Evolutionary conservation across 1,284 basidiomycete species (phyloP).

Genomic region (Ganoderma boninense): DNA sequence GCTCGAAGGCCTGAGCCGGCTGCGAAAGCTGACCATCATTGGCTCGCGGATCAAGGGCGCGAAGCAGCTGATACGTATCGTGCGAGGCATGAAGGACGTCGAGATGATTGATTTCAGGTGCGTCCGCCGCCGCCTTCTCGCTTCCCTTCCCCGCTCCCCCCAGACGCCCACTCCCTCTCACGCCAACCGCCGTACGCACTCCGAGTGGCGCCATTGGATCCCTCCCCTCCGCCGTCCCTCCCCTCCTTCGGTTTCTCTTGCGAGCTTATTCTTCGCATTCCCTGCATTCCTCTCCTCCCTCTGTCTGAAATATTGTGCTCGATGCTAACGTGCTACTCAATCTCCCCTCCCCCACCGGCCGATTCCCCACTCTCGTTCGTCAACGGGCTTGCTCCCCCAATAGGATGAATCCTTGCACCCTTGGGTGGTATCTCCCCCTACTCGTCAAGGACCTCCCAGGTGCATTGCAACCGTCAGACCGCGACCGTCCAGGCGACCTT

Average conservation of each 20-base stretch:
- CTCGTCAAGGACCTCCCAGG: slow-evolving; percentile 75
- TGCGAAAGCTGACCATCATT: slow-evolving; percentile 87
- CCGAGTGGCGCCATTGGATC: slow-evolving; percentile 12
- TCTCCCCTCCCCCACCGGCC: slow-evolving; percentile 5
- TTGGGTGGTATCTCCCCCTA: slow-evolving; percentile 93
- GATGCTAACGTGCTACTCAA: slow-evolving; percentile 21
- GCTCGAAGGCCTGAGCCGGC: slow-evolving; percentile 75
- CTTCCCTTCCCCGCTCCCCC: slow-evolving; percentile 8
- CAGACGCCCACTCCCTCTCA: slow-evolving; percentile 9
- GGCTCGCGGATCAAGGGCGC: slow-evolving; percentile 82
- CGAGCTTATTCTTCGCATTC: neutral
- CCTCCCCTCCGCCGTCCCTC: neutral
- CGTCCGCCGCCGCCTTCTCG: slow-evolving; percentile 41
- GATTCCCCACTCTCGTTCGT: slow-evolving; percentile 7
- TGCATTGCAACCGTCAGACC: slow-evolving; percentile 70
- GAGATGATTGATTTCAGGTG: slow-evolving; percentile 93
- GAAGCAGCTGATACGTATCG: slow-evolving; percentile 73
- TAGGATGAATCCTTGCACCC: slow-evolving; percentile 94
- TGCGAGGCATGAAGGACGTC: slow-evolving; percentile 77
- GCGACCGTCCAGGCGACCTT: slow-evolving; percentile 30
- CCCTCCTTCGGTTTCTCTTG: neutral
- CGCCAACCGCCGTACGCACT: slow-evolving; percentile 9
- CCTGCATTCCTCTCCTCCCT: slow-evolving; percentile 5
- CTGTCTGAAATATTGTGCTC: slow-evolving; percentile 33
- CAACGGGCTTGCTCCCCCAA: neutral